phyloP scores from a whole-genome alignment of 2,329 filamentous ascomycete genomes.

The Ascochyta lentis region DNA sequence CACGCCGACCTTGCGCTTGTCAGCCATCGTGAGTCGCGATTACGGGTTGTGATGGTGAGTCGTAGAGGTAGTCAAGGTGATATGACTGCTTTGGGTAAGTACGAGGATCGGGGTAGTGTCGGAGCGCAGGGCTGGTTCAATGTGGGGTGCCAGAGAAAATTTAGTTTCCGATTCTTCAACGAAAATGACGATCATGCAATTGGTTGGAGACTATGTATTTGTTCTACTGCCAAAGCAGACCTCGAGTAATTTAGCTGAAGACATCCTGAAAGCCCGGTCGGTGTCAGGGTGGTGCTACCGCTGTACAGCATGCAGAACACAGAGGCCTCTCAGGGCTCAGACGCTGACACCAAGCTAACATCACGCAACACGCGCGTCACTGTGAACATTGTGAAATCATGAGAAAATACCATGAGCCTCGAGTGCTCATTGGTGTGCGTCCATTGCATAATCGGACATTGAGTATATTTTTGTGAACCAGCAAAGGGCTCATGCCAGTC shows the following conservation, averaged over 20 bases:
- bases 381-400: constrained; percentile 26
- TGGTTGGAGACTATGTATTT: constrained; percentile 1
- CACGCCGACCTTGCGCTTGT: constrained; percentile 45
- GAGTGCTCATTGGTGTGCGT: constrained; percentile 42
- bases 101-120: constrained; percentile 24
- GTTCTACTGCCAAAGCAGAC: neutral
- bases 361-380: constrained; percentile 2
- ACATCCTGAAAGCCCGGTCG: neutral
- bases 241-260: neutral
- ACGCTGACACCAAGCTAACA: neutral
- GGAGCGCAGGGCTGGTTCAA: constrained; percentile 26
- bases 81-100: constrained; percentile 29
- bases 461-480: constrained; percentile 48
- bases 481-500: constrained; percentile 43
- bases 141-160: constrained; percentile 36
- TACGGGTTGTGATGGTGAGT: constrained; percentile 1
- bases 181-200: constrained; percentile 11
- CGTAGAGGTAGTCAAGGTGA: constrained; percentile 16
- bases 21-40: constrained; percentile 31
- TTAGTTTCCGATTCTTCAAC: constrained; percentile 25
- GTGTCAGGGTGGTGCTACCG: neutral
- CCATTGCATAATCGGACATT: constrained; percentile 45
- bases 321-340: neutral
- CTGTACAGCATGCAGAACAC: neutral
- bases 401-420: constrained; percentile 42